These are phyloP conservation scores for Metarhizium sp. DNA, from an alignment of 2,329 filamentous ascomycete species.

Conservation along the genomic window DNA sequence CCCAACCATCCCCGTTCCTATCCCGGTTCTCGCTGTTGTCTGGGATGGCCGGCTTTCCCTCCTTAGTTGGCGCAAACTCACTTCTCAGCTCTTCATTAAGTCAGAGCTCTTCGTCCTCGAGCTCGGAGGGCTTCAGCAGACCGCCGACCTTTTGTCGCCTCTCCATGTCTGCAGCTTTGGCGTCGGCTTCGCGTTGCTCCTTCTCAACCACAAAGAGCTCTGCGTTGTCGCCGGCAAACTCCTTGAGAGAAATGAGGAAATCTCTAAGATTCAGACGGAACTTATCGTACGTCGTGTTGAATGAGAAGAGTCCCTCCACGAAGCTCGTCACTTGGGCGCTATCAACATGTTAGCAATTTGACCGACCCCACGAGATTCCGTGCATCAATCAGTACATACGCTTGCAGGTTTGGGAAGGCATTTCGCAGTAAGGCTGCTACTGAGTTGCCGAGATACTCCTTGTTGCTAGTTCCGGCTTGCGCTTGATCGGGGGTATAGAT, in stretches of 20 bases:
- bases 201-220: slow-evolving; percentile 92
- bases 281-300: slow-evolving; percentile 82
- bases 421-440: slow-evolving; percentile 76
- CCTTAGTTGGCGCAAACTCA: slow-evolving; percentile 41
- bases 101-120: slow-evolving; percentile 89
- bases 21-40: slow-evolving; percentile 17
- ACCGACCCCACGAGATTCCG: neutral
- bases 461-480: slow-evolving; percentile 73
- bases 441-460: slow-evolving; percentile 82
- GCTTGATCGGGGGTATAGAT: slow-evolving; percentile 84
- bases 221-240: slow-evolving; percentile 91
- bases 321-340: slow-evolving; percentile 84
- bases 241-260: slow-evolving; percentile 94
- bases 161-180: slow-evolving; percentile 81
- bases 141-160: slow-evolving; percentile 92
- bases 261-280: slow-evolving; percentile 95
- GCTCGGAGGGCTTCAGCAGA: slow-evolving; percentile 91
- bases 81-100: slow-evolving; percentile 58
- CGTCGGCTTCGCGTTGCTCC: slow-evolving; percentile 80
- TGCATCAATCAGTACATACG: slow-evolving; percentile 45
- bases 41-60: slow-evolving; percentile 11
- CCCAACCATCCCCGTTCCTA: slow-evolving; percentile 48
- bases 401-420: slow-evolving; percentile 87
- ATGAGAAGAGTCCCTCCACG: slow-evolving; percentile 78
- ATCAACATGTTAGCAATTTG: slow-evolving; percentile 23